phyloP scores from a whole-genome alignment of 331 rosid genomes.

The Rhamnella rubrinervis region DNA sequence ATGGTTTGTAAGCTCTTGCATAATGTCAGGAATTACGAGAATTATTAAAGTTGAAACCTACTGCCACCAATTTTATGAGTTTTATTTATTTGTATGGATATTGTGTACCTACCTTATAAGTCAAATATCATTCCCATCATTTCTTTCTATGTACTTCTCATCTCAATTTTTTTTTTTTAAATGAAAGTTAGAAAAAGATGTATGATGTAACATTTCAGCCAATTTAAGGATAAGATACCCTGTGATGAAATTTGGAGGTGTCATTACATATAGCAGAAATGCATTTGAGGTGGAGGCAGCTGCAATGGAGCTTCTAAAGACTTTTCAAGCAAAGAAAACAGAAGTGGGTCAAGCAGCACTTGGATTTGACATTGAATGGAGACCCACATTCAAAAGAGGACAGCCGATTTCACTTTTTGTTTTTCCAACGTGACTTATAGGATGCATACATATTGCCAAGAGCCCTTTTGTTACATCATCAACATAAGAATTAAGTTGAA shows the following conservation, averaged over 20 bases:
- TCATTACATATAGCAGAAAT: slow-evolving; percentile 65
- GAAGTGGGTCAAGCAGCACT: slow-evolving; percentile 39
- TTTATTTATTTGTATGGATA: background rate
- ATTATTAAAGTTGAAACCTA: background rate
- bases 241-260: slow-evolving; percentile 61
- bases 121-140: background rate
- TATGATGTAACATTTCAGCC: slow-evolving; percentile 18
- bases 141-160: background rate
- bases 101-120: background rate
- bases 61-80: background rate
- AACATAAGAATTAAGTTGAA: background rate
- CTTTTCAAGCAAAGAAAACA: slow-evolving; percentile 36
- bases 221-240: slow-evolving; percentile 50
- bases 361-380: slow-evolving; percentile 93
- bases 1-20: background rate
- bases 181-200: background rate
- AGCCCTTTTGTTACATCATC: background rate
- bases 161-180: background rate
- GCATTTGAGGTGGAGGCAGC: slow-evolving; percentile 58
- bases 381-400: slow-evolving; percentile 69
- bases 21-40: background rate
- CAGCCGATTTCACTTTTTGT: background rate
- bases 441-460: background rate
- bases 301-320: slow-evolving; percentile 37
- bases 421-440: no score